phyloP scores from a whole-genome alignment of 768 basidiomycete species.

The Lactarius pseudohatsudake region DNA sequence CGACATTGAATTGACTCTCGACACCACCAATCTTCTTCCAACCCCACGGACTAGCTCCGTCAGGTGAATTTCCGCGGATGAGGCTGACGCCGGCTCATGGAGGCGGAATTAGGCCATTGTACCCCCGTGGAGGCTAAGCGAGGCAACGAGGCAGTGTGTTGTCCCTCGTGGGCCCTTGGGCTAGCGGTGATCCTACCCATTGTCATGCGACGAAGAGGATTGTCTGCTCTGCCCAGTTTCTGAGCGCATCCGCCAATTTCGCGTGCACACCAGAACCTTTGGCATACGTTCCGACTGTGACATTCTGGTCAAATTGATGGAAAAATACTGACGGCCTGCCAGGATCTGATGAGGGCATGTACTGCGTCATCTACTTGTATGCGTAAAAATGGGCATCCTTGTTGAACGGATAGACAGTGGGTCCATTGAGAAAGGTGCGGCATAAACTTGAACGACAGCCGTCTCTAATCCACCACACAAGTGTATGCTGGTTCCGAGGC shows the following conservation, averaged over 20 bases:
- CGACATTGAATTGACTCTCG: not conserved
- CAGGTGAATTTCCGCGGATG: not conserved
- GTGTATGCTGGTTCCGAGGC: too few relatives aligned
- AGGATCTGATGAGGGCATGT: too few relatives aligned
- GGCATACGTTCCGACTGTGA: constrained; percentile 1
- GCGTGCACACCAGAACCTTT: constrained; percentile 3
- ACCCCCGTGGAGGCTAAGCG: not conserved
- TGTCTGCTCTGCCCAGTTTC: constrained; percentile 12
- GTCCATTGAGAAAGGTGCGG: too few relatives aligned
- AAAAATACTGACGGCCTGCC: too few relatives aligned
- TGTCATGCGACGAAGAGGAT: not conserved
- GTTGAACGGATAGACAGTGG: too few relatives aligned
- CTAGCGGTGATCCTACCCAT: not conserved
- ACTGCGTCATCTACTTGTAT: too few relatives aligned
- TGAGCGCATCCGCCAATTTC: not conserved
- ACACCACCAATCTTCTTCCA: not conserved
- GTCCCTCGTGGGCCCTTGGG: not conserved
- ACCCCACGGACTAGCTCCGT: not conserved
- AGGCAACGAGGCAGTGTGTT: constrained; percentile 18
- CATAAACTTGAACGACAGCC: too few relatives aligned
- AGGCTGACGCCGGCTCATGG: constrained; percentile 10
- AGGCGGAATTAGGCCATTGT: constrained; percentile 12
- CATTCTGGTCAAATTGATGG: constrained; percentile 10
- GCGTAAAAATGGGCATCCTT: too few relatives aligned
- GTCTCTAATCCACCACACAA: too few relatives aligned